A percentile compares a stretch with the other conserved stretches of the same genome.
Conservation (phyloP, 2,329 filamentous ascomycete genomes). For the Chalaropsis thielavioides region DNA sequence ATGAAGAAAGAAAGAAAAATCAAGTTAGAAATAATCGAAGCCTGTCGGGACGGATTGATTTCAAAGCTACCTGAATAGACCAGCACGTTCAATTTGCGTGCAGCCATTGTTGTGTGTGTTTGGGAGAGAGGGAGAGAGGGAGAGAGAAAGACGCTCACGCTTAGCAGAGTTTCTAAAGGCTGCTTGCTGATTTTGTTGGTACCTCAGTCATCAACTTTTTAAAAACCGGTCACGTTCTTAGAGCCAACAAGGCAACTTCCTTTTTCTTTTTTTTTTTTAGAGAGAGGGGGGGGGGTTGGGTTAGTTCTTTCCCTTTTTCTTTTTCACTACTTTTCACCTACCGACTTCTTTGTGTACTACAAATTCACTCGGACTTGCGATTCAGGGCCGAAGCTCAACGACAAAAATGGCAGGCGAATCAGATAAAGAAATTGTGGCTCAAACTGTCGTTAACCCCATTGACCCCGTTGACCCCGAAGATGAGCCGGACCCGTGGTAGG, state of each 20-base stretch:
- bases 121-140: background rate
- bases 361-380: background rate
- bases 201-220: background rate
- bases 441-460: slow-evolving; percentile 19
- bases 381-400: background rate
- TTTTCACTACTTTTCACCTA: background rate
- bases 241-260: background rate
- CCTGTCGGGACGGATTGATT: background rate
- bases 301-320: background rate
- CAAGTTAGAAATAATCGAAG: background rate
- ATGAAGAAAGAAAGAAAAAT: background rate
- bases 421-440: slow-evolving; percentile 22
- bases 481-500: slow-evolving; percentile 89
- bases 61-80: slow-evolving; percentile 64
- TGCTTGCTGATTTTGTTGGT: background rate
- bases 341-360: background rate
- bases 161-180: background rate
- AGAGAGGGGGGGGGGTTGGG: too few relatives aligned
- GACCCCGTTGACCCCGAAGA: slow-evolving; percentile 48
- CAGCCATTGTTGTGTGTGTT: slow-evolving; percentile 38
- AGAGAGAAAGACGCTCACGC: background rate
- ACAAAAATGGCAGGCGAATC: slow-evolving; percentile 25
- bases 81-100: slow-evolving; percentile 70
- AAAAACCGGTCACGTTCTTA: background rate
- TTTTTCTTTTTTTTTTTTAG: background rate